Percentiles rank a stretch among this genome's conserved stretches.
Evolutionary conservation across 2,329 filamentous ascomycete genomes (phyloP).

Genomic region (Orbilia blumenaviensis): DNA sequence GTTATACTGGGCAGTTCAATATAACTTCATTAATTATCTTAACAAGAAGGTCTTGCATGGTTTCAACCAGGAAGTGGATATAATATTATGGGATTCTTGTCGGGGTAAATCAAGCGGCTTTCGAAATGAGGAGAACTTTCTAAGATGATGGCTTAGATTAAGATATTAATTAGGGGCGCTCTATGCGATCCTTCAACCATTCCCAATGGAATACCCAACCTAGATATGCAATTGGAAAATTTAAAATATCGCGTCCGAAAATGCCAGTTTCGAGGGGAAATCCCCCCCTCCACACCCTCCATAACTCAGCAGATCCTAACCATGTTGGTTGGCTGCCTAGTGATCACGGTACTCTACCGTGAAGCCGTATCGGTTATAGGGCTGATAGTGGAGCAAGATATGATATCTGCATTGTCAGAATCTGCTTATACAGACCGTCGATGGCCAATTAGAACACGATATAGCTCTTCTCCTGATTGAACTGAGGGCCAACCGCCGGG

Average conservation of each 20-base stretch:
- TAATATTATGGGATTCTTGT: not conserved
- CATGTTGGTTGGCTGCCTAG: constrained; percentile 40
- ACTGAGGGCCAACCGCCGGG: constrained; percentile 19
- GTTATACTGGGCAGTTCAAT: not conserved
- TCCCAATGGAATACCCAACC: not conserved
- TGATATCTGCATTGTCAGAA: constrained; percentile 26
- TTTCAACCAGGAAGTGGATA: not conserved
- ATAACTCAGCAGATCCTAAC: constrained; percentile 40
- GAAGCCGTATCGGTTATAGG: constrained; percentile 26
- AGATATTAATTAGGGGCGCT: constrained; percentile 7
- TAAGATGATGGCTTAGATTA: not conserved
- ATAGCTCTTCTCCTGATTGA: not conserved
- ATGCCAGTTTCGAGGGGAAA: not conserved
- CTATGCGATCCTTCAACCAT: constrained; percentile 4
- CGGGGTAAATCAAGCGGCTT: not conserved
- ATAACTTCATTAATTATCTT: too few relatives aligned
- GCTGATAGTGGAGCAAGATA: constrained; percentile 31
- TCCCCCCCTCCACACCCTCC: not conserved
- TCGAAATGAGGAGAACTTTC: not conserved
- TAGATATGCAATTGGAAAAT: not conserved
- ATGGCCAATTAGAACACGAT: constrained; percentile 26
- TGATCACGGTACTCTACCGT: constrained; percentile 10
- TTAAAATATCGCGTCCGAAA: constrained; percentile 14
- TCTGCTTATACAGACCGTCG: constrained; percentile 23
- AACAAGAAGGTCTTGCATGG: too few relatives aligned